A percentile compares a stretch with the other conserved stretches of the same genome.
Conservation (phyloP, 2,329 filamentous ascomycete species). For the Aspergillus sp. region DNA sequence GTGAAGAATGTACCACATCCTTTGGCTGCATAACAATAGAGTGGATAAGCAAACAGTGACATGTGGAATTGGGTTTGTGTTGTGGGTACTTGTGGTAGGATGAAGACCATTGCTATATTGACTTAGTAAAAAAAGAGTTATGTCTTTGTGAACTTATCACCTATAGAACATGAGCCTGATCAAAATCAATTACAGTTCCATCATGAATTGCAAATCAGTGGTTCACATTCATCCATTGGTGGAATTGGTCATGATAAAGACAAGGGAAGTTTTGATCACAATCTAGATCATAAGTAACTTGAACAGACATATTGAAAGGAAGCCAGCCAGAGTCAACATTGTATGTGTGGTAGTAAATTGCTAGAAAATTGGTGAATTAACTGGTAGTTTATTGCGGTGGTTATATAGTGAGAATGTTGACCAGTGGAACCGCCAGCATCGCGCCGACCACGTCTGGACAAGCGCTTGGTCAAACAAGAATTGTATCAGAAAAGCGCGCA, state of each 20-base stretch:
- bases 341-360: too few relatives aligned
- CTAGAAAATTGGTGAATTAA: too few relatives aligned
- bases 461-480: too few relatives aligned
- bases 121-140: neutral
- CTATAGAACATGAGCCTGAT: neutral
- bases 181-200: neutral
- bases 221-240: too few relatives aligned
- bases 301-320: too few relatives aligned
- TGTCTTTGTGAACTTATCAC: neutral
- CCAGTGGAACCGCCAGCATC: too few relatives aligned
- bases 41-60: neutral
- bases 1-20: neutral
- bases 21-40: neutral
- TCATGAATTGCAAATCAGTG: too few relatives aligned
- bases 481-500: too few relatives aligned
- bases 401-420: too few relatives aligned
- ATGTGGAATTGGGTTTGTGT: neutral
- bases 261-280: neutral
- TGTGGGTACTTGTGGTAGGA: neutral
- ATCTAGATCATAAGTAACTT: neutral
- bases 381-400: too few relatives aligned
- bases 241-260: neutral
- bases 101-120: neutral
- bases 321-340: too few relatives aligned
- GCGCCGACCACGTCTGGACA: too few relatives aligned